Evolutionary conservation across 495 filamentous ascomycete species (phyloP), one percentile per base, ranked within the genome.

Genomic region (Neurospora tetraspora): DNA sequence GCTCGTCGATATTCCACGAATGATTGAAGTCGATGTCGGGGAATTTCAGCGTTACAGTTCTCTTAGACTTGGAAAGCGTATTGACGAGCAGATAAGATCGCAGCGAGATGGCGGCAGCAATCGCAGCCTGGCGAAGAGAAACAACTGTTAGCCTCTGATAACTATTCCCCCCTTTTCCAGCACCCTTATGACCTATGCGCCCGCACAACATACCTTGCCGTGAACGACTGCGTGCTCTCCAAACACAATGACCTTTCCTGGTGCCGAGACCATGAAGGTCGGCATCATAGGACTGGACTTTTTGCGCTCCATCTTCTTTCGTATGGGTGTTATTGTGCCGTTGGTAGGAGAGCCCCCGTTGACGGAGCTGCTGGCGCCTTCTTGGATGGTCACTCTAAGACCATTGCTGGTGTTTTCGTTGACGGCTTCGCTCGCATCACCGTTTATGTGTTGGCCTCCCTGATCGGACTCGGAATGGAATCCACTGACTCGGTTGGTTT

Each of bases 151-250:
- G 39, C 38, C 39, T 39, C 42, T 73, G 74, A 9, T 7, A 5
- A 14, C 10, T 6, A 40, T 45, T 38, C 20, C 39, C 42, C 59
- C 71, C 65, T 65, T 42, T 59, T 27, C 42, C 20, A 36, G 27
- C 53, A 31, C 2, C 23, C 14, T 8, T 34, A 31, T 4, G 31
- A 65, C 1, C 14, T 36, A 0, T 9, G 31, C 23, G 10, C 43
- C 18, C 38, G 5, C 31, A 7, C 18, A 20, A 71, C 77, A 72
- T 77, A 91, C 90, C 86, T 97, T 97, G 78, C 96, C 96, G 78
- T 99, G 88, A 11, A 99, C 96, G 3, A 97, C 96, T 12, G 96
- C 93, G 84, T 99, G 96, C 80, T 99, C 96, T 71, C 96, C 96
- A 81, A 92, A 97, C 20, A 97, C 93, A 79, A 99, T 98, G 77